A percentile compares a stretch with the other conserved stretches of the same genome.
These are phyloP conservation scores for Gyromitra esculenta DNA, from an alignment of 2,329 filamentous ascomycete genomes.

Conservation along the genomic window DNA sequence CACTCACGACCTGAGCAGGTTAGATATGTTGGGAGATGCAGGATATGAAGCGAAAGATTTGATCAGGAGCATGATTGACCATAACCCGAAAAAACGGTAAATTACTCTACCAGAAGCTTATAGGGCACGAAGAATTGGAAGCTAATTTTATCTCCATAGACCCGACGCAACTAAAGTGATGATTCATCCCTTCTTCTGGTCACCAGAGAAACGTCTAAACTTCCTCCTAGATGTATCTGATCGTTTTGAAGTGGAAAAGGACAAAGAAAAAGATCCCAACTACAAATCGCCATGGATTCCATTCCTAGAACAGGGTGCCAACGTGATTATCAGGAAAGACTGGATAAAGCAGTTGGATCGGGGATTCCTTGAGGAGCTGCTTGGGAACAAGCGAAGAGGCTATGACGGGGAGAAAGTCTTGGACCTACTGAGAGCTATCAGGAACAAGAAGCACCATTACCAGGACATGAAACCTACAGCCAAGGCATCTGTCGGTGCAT, in stretches of 20 bases:
- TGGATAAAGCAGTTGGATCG: conserved; percentile 71
- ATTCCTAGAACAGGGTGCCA: conserved; percentile 68
- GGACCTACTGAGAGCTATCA: conserved; percentile 84
- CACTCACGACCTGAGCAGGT: conserved; percentile 74
- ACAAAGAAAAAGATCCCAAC: conserved; percentile 55
- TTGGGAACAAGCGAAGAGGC: conserved; percentile 55
- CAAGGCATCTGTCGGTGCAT: conserved; percentile 73
- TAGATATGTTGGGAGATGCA: conserved; percentile 82
- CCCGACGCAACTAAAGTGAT: conserved; percentile 82
- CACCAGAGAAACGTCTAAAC: conserved; percentile 82
- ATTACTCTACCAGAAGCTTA: conserved; percentile 48
- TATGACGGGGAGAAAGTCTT: conserved; percentile 86
- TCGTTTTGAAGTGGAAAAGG: conserved; percentile 90
- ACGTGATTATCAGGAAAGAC: conserved; percentile 74
- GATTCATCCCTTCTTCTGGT: conserved; percentile 97
- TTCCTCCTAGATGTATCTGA: conserved; percentile 98
- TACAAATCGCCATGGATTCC: conserved; percentile 67
- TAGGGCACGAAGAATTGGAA: conserved; percentile 26
- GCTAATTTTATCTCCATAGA: conserved; percentile 54
- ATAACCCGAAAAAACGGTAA: conserved; percentile 70
- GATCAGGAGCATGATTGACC: conserved; percentile 79
- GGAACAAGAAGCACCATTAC: conserved; percentile 98
- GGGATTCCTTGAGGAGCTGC: conserved; percentile 47
- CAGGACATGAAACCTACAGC: conserved; percentile 91
- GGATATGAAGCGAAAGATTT: conserved; percentile 87